phyloP scores from a whole-genome alignment of 495 filamentous ascomycete species.

The Penicillium lividum region DNA sequence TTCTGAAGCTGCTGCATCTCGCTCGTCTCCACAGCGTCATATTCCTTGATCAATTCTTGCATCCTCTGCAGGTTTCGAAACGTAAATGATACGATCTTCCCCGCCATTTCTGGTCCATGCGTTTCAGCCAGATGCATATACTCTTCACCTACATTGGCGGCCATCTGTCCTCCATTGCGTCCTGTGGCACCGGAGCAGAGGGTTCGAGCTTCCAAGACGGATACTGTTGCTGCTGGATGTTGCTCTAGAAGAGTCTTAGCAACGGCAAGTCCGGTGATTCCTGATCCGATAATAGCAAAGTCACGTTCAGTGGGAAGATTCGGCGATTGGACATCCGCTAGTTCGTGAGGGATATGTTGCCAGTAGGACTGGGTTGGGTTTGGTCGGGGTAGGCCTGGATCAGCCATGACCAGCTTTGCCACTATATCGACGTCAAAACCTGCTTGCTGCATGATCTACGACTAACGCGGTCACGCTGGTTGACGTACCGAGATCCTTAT shows the following conservation, averaged over 20 bases:
- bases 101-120: constrained; percentile 29
- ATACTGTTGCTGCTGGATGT: constrained; percentile 25
- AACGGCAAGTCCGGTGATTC: constrained; percentile 65
- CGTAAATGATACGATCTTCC: constrained; percentile 33
- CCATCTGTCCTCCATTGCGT: constrained; percentile 46
- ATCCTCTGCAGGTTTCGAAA: constrained; percentile 33
- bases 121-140: constrained; percentile 27
- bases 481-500: constrained; percentile 11
- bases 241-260: constrained; percentile 56
- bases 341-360: constrained; percentile 62
- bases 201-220: constrained; percentile 69
- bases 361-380: constrained; percentile 71
- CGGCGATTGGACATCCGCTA: constrained; percentile 53
- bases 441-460: too few relatives aligned
- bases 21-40: constrained; percentile 26
- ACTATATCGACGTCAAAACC: background rate
- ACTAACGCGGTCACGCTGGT: too few relatives aligned
- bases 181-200: constrained; percentile 83
- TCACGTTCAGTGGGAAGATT: constrained; percentile 51
- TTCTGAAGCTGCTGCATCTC: constrained; percentile 32
- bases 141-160: constrained; percentile 36
- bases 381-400: constrained; percentile 47
- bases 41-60: constrained; percentile 26
- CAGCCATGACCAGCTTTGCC: constrained; percentile 24
- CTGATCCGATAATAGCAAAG: constrained; percentile 67